Base-by-base conservation (phyloP, 352 stramenopile genomes). In the Phytophthora litchii region DNA sequence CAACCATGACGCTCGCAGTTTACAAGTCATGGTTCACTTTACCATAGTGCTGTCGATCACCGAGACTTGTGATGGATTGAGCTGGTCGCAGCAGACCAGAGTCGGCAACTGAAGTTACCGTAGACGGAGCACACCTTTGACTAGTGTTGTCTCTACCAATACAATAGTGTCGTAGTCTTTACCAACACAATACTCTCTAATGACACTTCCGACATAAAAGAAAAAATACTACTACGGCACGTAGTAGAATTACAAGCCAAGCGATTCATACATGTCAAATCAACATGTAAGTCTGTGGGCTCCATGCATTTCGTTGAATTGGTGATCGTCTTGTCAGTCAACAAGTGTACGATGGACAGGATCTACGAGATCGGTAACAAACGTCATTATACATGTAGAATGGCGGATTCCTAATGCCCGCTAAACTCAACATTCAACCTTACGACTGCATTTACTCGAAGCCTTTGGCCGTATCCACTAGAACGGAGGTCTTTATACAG, bases 381-480 rank as follows among this genome's bases (percentile, higher is more conserved):
- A 51, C 47, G 35, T 7, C 34, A 54, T 45, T 32, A 32, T 45
- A 55, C 7, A 3, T 46, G n/a, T 41, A 41, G 32, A 6, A 52
- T 52, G 19, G 23, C 16, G n/a, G n/a, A 10, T 34, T 45, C 27
- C 47, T 52, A 52, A 16, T 40, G 23, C 43, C 27, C 48, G 47
- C 34, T 44, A 56, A 62, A 64, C 45, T 57, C 29, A 52, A 57
- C 46, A 61, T 60, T 60, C 34, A 53, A 54, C 52, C 56, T 56
- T 56, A 50, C 20, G 20, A 50, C 54, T 51, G 45, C 36, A 54
- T 54, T 20, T 36, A 42, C 25, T 43, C 9, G 16, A 37, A 31
- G 4, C 14, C 29, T 11, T 20, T 29, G 17, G 42, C 8, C n/a
- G 16, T 21, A 42, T 10, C 36, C 36, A n/a, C 3, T 14, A 11